phyloP scores from a whole-genome alignment of 441 rosid species.

The Kokia cookei region DNA sequence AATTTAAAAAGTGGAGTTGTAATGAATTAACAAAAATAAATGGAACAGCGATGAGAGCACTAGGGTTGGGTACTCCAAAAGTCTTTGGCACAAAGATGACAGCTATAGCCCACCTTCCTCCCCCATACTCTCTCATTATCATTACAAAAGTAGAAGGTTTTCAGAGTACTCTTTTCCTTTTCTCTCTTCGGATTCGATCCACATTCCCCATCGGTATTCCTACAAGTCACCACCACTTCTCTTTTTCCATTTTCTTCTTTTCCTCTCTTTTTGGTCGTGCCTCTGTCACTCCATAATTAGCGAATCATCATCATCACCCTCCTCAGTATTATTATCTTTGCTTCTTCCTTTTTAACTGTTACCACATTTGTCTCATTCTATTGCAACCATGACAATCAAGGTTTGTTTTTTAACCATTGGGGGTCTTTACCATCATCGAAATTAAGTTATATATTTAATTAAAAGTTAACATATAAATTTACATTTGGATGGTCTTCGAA shows the following conservation, averaged over 20 bases:
- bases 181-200: constrained; percentile 41
- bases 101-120: too few species aligned
- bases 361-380: too few species aligned
- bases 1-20: not conserved
- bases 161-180: not conserved
- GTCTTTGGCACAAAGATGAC: not conserved
- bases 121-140: too few species aligned
- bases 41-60: constrained; percentile 8
- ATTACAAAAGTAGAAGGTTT: not conserved
- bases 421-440: too few species aligned
- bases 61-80: not conserved
- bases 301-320: not conserved
- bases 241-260: not conserved
- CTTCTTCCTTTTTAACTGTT: too few species aligned
- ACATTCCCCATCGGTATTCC: constrained; percentile 12
- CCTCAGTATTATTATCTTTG: not conserved
- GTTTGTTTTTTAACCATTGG: too few species aligned
- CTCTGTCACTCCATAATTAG: not conserved
- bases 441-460: too few species aligned
- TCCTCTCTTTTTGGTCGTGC: not conserved
- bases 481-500: too few species aligned
- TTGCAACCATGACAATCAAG: too few species aligned
- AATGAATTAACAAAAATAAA: not conserved
- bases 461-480: too few species aligned
- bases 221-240: not conserved